Conservation (phyloP, 2,329 filamentous ascomycete genomes). For the Leptographium wingfieldii region DNA sequence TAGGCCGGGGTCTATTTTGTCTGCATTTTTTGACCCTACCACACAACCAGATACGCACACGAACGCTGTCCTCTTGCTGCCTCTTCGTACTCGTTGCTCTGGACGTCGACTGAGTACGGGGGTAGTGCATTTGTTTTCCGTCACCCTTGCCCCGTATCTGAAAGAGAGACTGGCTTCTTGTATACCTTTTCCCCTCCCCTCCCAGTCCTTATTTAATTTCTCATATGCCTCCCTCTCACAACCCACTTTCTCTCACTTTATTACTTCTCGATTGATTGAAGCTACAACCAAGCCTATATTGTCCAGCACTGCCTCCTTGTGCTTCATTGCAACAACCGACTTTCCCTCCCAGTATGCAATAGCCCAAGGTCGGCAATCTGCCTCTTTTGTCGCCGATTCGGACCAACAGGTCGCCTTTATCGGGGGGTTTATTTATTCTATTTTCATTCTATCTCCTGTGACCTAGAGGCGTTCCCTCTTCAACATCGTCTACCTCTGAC, state of each 20-base stretch:
- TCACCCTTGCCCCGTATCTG: conserved; percentile 4
- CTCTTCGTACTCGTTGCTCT: not conserved
- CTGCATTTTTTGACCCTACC: not conserved
- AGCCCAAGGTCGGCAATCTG: not conserved
- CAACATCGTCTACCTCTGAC: too few relatives aligned
- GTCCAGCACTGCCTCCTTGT: not conserved
- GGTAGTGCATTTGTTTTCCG: conserved; percentile 1
- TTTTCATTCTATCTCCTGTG: not conserved
- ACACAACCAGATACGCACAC: not conserved
- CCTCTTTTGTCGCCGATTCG: not conserved
- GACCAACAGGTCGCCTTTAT: not conserved
- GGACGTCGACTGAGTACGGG: not conserved
- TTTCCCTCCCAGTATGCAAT: not conserved
- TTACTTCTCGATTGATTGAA: not conserved
- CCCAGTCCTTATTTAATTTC: not conserved
- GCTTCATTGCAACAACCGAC: not conserved
- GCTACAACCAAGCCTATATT: not conserved
- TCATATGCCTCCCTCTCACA: not conserved
- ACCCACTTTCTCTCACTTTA: not conserved
- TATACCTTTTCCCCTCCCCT: not conserved
- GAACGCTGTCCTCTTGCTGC: not conserved
- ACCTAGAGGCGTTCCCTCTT: not conserved
- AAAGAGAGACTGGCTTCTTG: not conserved
- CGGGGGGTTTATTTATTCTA: not conserved
- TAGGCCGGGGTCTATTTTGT: not conserved